These are phyloP conservation scores for Xylaria sp. DNA, from an alignment of 2,329 filamentous ascomycete species.

Conservation along the genomic window DNA sequence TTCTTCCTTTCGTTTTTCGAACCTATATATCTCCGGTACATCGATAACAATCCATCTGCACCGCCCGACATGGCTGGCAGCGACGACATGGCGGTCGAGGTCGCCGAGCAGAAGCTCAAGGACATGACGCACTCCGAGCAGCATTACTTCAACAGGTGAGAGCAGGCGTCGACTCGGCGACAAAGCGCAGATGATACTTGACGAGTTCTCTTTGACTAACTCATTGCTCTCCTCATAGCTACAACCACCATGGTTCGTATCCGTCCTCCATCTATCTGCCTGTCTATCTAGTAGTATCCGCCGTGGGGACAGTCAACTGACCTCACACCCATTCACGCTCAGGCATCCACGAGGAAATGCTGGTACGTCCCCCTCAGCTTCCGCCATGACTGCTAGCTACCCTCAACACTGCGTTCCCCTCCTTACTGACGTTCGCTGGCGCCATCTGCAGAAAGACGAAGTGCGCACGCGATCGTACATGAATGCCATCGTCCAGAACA, in stretches of 20 bases:
- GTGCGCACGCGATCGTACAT: slow-evolving; percentile 95
- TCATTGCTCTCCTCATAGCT: slow-evolving; percentile 49
- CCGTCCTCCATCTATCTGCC: slow-evolving; percentile 26
- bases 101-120: slow-evolving; percentile 59
- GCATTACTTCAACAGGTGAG: slow-evolving; percentile 96
- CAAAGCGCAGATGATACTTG: background rate
- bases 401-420: background rate
- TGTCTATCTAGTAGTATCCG: too few relatives aligned
- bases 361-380: slow-evolving; percentile 57
- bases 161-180: background rate
- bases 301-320: slow-evolving; percentile 19
- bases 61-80: slow-evolving; percentile 22
- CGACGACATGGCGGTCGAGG: slow-evolving; percentile 54
- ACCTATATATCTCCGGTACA: background rate
- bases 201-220: slow-evolving; percentile 20
- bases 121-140: slow-evolving; percentile 89
- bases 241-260: slow-evolving; percentile 88
- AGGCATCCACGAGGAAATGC: slow-evolving; percentile 98
- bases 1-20: slow-evolving; percentile 15
- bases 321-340: slow-evolving; percentile 15
- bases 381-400: slow-evolving; percentile 7
- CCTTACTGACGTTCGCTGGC: slow-evolving; percentile 23
- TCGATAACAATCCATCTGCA: background rate
- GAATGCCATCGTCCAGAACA: slow-evolving; percentile 95
- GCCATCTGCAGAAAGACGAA: slow-evolving; percentile 76